Evolutionary conservation across 2,329 filamentous ascomycete species (phyloP).

Genomic region (Verticillium longisporum): DNA sequence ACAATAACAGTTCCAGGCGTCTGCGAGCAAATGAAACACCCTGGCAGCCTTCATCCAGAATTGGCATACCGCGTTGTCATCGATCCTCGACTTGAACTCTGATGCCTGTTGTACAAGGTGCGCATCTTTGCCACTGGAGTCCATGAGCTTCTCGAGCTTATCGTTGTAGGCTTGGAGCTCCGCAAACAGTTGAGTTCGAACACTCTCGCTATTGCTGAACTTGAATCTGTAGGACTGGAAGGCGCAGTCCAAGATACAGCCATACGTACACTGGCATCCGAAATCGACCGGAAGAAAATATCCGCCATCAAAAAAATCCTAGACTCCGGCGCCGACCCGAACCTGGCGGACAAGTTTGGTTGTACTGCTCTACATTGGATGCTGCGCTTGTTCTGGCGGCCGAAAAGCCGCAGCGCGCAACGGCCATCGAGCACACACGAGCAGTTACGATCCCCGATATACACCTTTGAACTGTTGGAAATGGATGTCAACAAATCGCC

Average conservation of each 20-base stretch:
- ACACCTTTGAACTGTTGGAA: too few relatives aligned
- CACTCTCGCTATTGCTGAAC: conserved; percentile 14
- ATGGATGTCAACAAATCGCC: too few relatives aligned
- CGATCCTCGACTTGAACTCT: background rate
- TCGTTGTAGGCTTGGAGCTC: conserved; percentile 14
- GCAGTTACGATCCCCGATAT: too few relatives aligned
- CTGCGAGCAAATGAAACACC: conserved; percentile 14
- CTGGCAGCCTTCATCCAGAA: conserved; percentile 17
- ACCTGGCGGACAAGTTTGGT: background rate
- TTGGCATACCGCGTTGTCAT: conserved; percentile 13
- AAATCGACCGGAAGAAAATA: background rate
- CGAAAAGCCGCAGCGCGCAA: too few relatives aligned
- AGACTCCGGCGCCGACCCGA: background rate
- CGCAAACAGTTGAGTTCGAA: conserved; percentile 14
- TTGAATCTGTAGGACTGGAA: conserved; percentile 15
- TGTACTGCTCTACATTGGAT: too few relatives aligned
- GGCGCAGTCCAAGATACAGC: too few relatives aligned
- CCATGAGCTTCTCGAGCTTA: conserved; percentile 15
- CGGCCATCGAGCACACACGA: too few relatives aligned
- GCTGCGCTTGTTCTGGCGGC: too few relatives aligned
- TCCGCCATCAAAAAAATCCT: background rate
- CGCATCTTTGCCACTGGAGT: conserved; percentile 11
- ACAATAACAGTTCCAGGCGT: conserved; percentile 17
- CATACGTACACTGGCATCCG: background rate
- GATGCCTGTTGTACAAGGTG: conserved; percentile 1